phyloP scores from a whole-genome alignment of 108 stramenopile species.

The Asterionellopsis glacialis region DNA sequence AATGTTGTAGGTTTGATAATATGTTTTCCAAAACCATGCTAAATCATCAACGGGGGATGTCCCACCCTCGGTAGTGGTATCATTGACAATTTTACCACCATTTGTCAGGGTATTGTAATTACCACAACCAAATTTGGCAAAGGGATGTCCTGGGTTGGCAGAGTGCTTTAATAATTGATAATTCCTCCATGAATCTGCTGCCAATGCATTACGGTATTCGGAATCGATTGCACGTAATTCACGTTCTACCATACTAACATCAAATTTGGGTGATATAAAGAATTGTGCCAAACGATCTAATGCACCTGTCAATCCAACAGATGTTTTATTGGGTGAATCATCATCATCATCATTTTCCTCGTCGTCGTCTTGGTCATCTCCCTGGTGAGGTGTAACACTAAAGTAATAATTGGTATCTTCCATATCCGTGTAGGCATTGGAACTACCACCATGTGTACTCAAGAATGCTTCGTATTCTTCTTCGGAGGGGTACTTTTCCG shows the following conservation, averaged over 20 bases:
- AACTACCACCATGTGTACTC: conserved; percentile 77
- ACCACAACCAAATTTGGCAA: conserved; percentile 93
- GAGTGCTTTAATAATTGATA: conserved; percentile 76
- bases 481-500: conserved; percentile 90
- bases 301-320: conserved; percentile 71
- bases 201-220: conserved; percentile 91
- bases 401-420: conserved; percentile 97
- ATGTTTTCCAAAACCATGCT: conserved; percentile 56
- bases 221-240: conserved; percentile 95
- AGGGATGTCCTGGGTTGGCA: conserved; percentile 63
- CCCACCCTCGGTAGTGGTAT: conserved; percentile 28
- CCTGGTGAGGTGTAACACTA: conserved; percentile 59
- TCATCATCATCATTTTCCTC: conserved; percentile 18
- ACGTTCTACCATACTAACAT: conserved; percentile 75
- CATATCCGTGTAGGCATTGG: conserved; percentile 96
- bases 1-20: conserved; percentile 88
- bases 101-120: conserved; percentile 88
- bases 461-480: conserved; percentile 88
- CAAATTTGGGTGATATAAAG: conserved; percentile 94
- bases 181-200: conserved; percentile 91
- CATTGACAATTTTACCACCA: conserved; percentile 35
- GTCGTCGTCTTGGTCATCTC: conserved; percentile 6
- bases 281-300: conserved; percentile 95
- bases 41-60: conserved; percentile 46
- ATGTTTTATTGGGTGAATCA: conserved; percentile 18